phyloP scores from a whole-genome alignment of 352 stramenopile genomes.

The Pythium sp. region DNA sequence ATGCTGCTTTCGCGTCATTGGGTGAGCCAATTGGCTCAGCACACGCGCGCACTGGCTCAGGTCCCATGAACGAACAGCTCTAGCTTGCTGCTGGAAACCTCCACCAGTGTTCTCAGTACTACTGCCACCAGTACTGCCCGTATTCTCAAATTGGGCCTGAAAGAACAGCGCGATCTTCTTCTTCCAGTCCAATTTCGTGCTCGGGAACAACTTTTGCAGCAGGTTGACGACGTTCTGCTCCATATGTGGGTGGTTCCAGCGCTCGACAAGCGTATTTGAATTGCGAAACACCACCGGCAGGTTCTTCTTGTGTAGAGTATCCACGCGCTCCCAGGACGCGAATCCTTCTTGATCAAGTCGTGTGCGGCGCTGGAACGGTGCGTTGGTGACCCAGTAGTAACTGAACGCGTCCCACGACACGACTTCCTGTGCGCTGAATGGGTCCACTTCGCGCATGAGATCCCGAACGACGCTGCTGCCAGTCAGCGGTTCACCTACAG shows the following conservation, averaged over 20 bases:
- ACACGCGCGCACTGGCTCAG: constrained; percentile 26
- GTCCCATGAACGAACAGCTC: constrained; percentile 13
- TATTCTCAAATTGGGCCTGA: constrained; percentile 36
- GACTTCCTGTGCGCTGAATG: constrained; percentile 21
- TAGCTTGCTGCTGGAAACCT: not conserved
- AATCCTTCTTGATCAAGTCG: constrained; percentile 20
- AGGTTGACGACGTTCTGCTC: constrained; percentile 40
- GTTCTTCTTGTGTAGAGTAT: constrained; percentile 26
- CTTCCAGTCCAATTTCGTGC: constrained; percentile 47
- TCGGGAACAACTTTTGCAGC: constrained; percentile 47
- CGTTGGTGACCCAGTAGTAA: constrained; percentile 46
- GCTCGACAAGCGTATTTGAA: constrained; percentile 30
- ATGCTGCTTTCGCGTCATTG: constrained; percentile 29
- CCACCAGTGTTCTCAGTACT: not conserved
- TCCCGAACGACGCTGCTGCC: constrained; percentile 21
- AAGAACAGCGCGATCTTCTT: constrained; percentile 51
- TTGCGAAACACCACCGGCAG: constrained; percentile 34
- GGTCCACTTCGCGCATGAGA: constrained; percentile 47
- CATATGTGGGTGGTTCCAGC: constrained; percentile 52
- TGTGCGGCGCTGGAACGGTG: constrained; percentile 52
- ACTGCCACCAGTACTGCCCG: not conserved
- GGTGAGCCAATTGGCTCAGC: constrained; percentile 35
- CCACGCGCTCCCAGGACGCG: constrained; percentile 42
- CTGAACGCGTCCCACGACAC: constrained; percentile 53
- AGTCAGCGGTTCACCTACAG: constrained; percentile 36